Evolutionary conservation across 352 stramenopile genomes (phyloP).

Genomic region (Phytopythium aichiense): DNA sequence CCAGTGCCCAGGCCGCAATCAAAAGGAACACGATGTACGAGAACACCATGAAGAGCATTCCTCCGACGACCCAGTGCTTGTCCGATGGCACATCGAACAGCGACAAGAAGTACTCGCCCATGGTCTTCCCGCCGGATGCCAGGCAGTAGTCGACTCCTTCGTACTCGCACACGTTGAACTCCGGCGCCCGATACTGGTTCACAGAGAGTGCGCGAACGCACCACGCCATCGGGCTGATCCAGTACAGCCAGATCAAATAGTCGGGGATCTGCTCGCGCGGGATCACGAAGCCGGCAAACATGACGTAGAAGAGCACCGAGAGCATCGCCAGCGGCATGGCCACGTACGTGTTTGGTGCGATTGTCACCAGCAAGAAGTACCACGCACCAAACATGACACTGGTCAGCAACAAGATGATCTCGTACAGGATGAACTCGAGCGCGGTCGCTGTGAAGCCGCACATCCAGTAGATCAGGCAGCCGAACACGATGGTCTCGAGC

Average conservation of each 20-base stretch:
- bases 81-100: conserved; percentile 29
- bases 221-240: conserved; percentile 38
- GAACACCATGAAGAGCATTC: conserved; percentile 28
- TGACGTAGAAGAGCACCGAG: conserved; percentile 36
- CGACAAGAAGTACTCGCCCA: conserved; percentile 37
- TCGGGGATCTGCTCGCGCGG: conserved; percentile 41
- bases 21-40: conserved; percentile 34
- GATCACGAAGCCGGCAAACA: conserved; percentile 52
- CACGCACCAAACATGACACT: conserved; percentile 40
- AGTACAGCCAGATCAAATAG: conserved; percentile 42
- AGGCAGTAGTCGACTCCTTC: conserved; percentile 25
- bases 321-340: conserved; percentile 41
- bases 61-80: conserved; percentile 29
- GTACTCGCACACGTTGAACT: conserved; percentile 34
- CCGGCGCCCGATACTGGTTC: conserved; percentile 33
- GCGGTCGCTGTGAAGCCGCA: conserved; percentile 42
- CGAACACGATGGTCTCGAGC: conserved; percentile 71
- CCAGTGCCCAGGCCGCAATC: conserved; percentile 21
- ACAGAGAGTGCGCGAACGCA: conserved; percentile 22
- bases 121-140: conserved; percentile 16
- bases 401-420: conserved; percentile 35
- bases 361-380: conserved; percentile 38
- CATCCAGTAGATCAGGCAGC: conserved; percentile 78
- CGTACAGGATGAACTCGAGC: conserved; percentile 33
- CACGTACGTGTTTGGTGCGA: conserved; percentile 35